These are phyloP conservation scores for Wickerhamiella hasegawae DNA, from an alignment of 805 yeast genomes.

Conservation along the genomic window DNA sequence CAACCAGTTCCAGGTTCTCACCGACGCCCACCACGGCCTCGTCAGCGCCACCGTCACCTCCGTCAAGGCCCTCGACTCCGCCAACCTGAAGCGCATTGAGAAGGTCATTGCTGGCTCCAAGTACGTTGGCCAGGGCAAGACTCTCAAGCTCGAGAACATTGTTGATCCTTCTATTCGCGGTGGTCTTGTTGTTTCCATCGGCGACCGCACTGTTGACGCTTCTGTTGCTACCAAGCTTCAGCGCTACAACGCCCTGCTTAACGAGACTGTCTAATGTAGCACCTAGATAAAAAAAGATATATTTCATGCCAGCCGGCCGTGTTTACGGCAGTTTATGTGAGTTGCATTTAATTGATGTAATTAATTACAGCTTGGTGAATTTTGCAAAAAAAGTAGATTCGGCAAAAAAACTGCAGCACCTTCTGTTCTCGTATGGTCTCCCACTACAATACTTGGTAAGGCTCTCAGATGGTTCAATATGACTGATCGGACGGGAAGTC, in stretches of 20 bases:
- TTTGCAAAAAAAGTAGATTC: too few species aligned
- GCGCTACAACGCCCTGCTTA: constrained; percentile 75
- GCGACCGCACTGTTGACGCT: constrained; percentile 92
- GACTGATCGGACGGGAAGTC: too few species aligned
- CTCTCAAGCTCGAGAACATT: constrained; percentile 66
- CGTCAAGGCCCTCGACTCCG: constrained; percentile 66
- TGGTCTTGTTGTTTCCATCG: constrained; percentile 90
- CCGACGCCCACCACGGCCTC: constrained; percentile 80
- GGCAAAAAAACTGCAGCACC: too few species aligned
- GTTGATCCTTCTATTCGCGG: constrained; percentile 88
- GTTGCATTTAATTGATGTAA: too few species aligned
- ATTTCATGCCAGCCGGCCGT: too few species aligned
- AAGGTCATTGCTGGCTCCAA: constrained; percentile 60
- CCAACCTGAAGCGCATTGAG: constrained; percentile 62
- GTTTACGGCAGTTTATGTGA: too few species aligned
- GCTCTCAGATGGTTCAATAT: too few species aligned
- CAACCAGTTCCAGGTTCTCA: constrained; percentile 56
- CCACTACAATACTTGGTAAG: too few species aligned
- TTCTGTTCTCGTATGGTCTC: too few species aligned
- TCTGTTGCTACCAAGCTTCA: constrained; percentile 71
- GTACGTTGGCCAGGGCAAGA: constrained; percentile 73
- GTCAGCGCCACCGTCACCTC: constrained; percentile 89
- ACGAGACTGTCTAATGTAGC: constrained; percentile 78
- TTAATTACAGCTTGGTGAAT: too few species aligned
- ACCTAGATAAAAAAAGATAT: too few species aligned